Percentiles rank a stretch among this genome's conserved stretches.
Evolutionary conservation across 257 asterid genomes (phyloP).

Genomic region (Avicennia marina): DNA sequence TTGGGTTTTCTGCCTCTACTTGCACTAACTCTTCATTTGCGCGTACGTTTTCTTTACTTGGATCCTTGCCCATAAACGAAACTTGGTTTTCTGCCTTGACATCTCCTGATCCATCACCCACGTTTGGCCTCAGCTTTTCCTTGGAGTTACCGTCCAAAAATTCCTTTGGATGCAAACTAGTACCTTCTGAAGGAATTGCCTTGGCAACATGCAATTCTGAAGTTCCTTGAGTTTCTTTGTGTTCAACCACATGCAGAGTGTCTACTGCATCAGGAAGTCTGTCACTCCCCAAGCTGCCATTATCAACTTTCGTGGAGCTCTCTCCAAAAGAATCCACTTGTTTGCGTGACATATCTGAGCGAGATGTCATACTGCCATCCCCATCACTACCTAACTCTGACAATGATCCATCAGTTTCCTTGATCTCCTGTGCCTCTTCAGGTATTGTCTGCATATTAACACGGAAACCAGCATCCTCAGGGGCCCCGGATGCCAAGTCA

Average conservation of each 20-base stretch:
- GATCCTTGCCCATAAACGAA: conserved; percentile 9
- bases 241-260: conserved; percentile 15
- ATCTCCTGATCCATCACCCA: conserved; percentile 5
- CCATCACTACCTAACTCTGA: conserved; percentile 71
- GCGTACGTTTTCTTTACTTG: not conserved
- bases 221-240: conserved; percentile 17
- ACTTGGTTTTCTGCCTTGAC: conserved; percentile 12
- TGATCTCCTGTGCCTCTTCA: conserved; percentile 57
- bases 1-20: conserved; percentile 16
- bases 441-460: conserved; percentile 33
- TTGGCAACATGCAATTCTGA: conserved; percentile 24
- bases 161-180: conserved; percentile 6
- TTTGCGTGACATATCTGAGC: conserved; percentile 32
- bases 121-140: conserved; percentile 14
- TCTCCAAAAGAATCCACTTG: conserved; percentile 26
- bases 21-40: conserved; percentile 8
- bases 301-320: too few relatives aligned
- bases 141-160: conserved; percentile 14
- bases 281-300: not conserved
- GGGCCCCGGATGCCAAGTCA: conserved; percentile 31
- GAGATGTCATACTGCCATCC: conserved; percentile 48
- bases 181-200: conserved; percentile 15
- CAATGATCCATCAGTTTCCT: conserved; percentile 68
- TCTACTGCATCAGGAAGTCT: conserved; percentile 20
- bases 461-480: conserved; percentile 33